Conservation (phyloP, 768 basidiomycete genomes). For the Atractiella rhizophila region DNA sequence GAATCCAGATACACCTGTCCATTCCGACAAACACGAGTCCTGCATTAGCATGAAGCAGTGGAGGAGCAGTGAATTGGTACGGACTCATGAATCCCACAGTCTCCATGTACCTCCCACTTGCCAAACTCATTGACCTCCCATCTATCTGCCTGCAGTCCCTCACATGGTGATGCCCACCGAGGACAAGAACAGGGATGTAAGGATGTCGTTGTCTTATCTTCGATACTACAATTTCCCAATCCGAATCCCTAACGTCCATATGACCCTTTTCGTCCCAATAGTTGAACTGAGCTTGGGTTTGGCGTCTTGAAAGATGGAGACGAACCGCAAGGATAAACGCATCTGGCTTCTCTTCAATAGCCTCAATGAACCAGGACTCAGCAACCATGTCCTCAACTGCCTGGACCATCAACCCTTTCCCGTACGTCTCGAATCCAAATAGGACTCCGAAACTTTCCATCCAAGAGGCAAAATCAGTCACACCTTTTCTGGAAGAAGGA, state of each 20-base stretch:
- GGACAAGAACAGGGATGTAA: no score
- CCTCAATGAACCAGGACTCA: constrained; percentile 55
- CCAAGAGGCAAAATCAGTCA: no score
- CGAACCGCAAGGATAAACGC: constrained; percentile 53
- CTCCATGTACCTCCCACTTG: constrained; percentile 77
- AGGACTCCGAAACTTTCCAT: background rate
- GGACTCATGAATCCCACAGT: constrained; percentile 60
- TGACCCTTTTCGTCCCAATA: no score
- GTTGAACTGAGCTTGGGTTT: no score
- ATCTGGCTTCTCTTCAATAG: constrained; percentile 56
- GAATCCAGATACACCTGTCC: constrained; percentile 36
- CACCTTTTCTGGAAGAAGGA: constrained; percentile 51
- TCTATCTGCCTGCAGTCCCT: constrained; percentile 54
- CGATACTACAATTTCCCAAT: no score
- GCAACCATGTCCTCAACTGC: constrained; percentile 47
- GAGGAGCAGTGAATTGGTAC: background rate
- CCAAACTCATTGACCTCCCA: constrained; percentile 47
- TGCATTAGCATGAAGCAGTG: constrained; percentile 9
- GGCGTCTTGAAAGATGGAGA: constrained; percentile 17
- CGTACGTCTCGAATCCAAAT: constrained; percentile 25
- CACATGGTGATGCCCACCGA: constrained; percentile 33
- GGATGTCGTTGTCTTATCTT: no score
- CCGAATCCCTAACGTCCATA: no score
- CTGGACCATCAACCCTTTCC: constrained; percentile 47
- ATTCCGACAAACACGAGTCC: background rate